phyloP scores from a whole-genome alignment of 805 yeast species.

The Candida germanica region DNA sequence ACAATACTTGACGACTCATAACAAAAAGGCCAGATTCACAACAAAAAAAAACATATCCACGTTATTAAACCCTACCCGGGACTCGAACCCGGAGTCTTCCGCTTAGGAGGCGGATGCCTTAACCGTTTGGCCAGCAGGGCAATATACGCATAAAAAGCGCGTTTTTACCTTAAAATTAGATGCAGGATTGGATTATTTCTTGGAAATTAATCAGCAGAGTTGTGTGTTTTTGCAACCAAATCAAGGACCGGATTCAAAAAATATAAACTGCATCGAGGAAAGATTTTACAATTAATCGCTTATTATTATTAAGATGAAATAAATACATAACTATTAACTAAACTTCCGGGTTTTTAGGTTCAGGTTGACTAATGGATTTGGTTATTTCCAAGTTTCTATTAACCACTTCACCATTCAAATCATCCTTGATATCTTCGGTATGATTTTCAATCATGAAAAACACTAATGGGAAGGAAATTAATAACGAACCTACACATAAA shows the following conservation, averaged over 20 bases:
- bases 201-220: too few relatives aligned
- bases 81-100: conserved; percentile 43
- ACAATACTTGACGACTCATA: too few relatives aligned
- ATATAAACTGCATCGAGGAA: too few relatives aligned
- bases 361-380: conserved; percentile 5
- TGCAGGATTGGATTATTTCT: too few relatives aligned
- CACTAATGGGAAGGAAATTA: conserved; percentile 48
- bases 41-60: background rate
- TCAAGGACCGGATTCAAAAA: too few relatives aligned
- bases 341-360: conserved; percentile 2
- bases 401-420: conserved; percentile 13
- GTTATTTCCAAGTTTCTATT: conserved; percentile 22
- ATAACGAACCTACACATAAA: conserved; percentile 43
- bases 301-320: too few relatives aligned
- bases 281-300: too few relatives aligned
- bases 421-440: conserved; percentile 36
- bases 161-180: too few relatives aligned
- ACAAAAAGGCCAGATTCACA: background rate
- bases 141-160: background rate
- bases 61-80: conserved; percentile 38
- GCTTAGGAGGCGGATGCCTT: conserved; percentile 50
- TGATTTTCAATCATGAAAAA: conserved; percentile 43
- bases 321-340: background rate
- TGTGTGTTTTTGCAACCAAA: too few relatives aligned
- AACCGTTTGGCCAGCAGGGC: conserved; percentile 56